Evolutionary conservation across 176 grass and related monocot genomes (phyloP), one percentile per base, ranked within the genome.

Genomic region (Eragrostis curvula): DNA sequence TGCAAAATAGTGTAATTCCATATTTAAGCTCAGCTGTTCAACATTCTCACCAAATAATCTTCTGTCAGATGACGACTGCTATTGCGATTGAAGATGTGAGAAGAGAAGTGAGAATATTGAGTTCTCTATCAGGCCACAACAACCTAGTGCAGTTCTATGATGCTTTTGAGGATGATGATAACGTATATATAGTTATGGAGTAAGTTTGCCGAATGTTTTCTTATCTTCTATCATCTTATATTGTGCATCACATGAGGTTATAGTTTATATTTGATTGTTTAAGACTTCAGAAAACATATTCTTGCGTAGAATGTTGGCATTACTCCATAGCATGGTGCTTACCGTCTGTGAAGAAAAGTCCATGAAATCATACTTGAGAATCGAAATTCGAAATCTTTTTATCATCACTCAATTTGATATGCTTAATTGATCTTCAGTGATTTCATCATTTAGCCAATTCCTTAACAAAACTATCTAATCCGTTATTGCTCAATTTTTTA

Each of bases 111-210:
- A 93, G 97, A 91, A 96, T 99, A 92, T 78, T 99, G 87, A 96
- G 93, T 88, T 92, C 97, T 92, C 74, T 99, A 45, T 74, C 97
- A 68, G 97, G 97, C 39, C 91, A 96, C 70, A 95, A 76, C 69
- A 99, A 99, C 81, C 83, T 99, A 84, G 97, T 99, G 75, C 91
- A 94, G 69, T 99, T 99, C 82, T 96, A 94, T 52, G 97, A 99
- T 78, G 93, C 91, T 75, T 96, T 91, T 36, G 97, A 99, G 77
- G 97, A 99, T 65, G 97, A 99, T 87, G 97, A 96, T 76, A 99
- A 99, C 63, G 97, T 99, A 51, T 99, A 99, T 79, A 90, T 96
- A 84, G 85, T 99, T 47, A 99, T 99, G 97, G 97, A 99, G 97
- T 99, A 96, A 96, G 93, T 90, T 43, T 41, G 62, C 18, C 21